phyloP scores from a whole-genome alignment of 768 basidiomycete species.

The Auriculariales sp. region DNA sequence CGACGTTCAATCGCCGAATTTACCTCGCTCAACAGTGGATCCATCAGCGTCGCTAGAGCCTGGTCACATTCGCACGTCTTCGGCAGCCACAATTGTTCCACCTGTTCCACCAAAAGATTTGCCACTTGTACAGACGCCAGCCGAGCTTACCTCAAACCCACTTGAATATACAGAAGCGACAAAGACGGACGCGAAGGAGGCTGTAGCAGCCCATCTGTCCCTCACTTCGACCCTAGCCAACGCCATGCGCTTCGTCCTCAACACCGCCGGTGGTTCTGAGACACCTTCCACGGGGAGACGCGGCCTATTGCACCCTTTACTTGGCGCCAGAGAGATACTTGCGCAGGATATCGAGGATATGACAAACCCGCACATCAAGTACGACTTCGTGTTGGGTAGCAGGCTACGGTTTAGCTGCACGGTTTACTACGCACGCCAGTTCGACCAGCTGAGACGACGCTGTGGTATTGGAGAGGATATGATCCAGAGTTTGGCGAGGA shows the following conservation, averaged over 20 bases:
- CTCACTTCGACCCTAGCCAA: slow-evolving; percentile 38
- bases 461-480: slow-evolving; percentile 50
- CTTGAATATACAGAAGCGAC: not conserved
- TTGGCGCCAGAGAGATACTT: not conserved
- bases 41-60: not conserved
- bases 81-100: not conserved
- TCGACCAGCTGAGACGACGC: slow-evolving; percentile 46
- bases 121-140: not conserved
- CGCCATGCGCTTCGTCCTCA: slow-evolving; percentile 47
- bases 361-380: slow-evolving; percentile 67
- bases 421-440: slow-evolving; percentile 71
- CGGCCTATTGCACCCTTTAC: not conserved
- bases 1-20: not conserved
- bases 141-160: not conserved
- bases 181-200: not conserved
- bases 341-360: slow-evolving; percentile 36
- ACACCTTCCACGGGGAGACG: not conserved
- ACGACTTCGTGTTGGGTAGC: slow-evolving; percentile 66
- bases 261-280: slow-evolving; percentile 13
- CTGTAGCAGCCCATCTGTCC: slow-evolving; percentile 12
- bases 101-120: slow-evolving; percentile 5
- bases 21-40: not conserved
- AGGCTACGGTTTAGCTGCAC: slow-evolving; percentile 66
- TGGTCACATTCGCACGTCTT: no score
- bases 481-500: slow-evolving; percentile 42